phyloP scores from a whole-genome alignment of 164 flowering plant genomes.

The Litsea cubeba region DNA sequence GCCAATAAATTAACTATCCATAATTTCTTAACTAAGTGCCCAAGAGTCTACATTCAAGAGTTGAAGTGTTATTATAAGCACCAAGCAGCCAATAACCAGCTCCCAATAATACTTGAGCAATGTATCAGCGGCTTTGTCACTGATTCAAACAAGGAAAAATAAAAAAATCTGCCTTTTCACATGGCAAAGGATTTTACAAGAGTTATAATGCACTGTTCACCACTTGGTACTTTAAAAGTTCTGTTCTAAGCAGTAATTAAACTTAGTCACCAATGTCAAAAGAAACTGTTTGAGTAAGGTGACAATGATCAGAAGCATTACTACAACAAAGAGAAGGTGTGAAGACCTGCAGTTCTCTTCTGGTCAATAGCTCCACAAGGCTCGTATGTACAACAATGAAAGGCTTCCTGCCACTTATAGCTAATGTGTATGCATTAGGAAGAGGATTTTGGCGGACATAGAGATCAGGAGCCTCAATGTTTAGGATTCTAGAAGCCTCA shows the following conservation, averaged over 20 bases:
- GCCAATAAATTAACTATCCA: too few relatives aligned
- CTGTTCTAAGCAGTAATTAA: background rate
- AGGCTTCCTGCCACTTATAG: slow-evolving; percentile 88
- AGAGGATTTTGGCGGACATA: slow-evolving; percentile 92
- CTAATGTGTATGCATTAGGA: slow-evolving; percentile 92
- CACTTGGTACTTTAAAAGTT: background rate
- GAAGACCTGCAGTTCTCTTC: slow-evolving; percentile 80
- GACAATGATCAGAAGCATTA: background rate
- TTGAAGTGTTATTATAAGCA: too few relatives aligned
- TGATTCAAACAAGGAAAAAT: too few relatives aligned
- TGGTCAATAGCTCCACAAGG: slow-evolving; percentile 86
- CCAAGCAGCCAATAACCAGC: too few relatives aligned
- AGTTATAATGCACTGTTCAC: background rate
- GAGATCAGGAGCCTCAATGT: slow-evolving; percentile 77
- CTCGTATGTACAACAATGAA: slow-evolving; percentile 94
- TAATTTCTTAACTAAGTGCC: too few relatives aligned
- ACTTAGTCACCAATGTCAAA: background rate
- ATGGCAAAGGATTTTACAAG: too few relatives aligned
- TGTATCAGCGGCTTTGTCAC: too few relatives aligned
- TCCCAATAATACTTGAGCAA: too few relatives aligned
- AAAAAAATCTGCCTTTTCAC: too few relatives aligned
- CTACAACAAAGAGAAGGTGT: background rate
- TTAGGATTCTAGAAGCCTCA: slow-evolving; percentile 70
- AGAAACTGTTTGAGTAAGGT: background rate
- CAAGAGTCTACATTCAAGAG: too few relatives aligned